Evolutionary conservation across 75 land plant genomes (phyloP), one percentile per base, ranked within the genome.

Genomic region (Sequoiadendron giganteum): DNA sequence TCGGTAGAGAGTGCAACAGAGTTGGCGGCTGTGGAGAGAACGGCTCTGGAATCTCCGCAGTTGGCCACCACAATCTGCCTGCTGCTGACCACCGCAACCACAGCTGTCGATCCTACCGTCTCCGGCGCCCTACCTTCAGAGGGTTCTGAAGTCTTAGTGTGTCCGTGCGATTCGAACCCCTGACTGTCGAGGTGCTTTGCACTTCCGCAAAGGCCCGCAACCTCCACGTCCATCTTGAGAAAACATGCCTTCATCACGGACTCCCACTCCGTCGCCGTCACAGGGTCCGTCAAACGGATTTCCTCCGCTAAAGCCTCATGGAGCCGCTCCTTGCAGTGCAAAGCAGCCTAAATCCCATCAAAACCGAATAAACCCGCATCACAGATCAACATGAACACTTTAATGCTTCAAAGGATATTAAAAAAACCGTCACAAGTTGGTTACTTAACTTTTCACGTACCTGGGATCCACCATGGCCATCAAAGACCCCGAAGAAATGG

Each of bases 11-110:
- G 95, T 40, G 98, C 92, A 25, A 95, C 79, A 54, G 95, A 94
- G 11, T 19, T 73, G 19, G 95, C 97, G 2, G 88, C 93, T 9
- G 97, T 93, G 82, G 95, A 91, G 58, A 97, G 93, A 40, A 97
- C 96, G 39, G 98, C 99, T 32, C 99, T 91, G 34, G 99, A 97
- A 80, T 97, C 99, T 9, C 99, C 99, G 90, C 98, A 96, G 87
- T 97, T 96, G 70, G 95, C 96, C 32, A 95, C 94, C 15, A 96
- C 84, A 42, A 97, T 90, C 83, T 89, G 90, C 39, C 89, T 88
- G 28, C 90, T 52, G 13, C 91, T 92, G 11, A 96, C 83, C 14
- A 96, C 85, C 1, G 95, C 98, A 73, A 93, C 95, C 86, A 93
- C 94, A 2, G 99, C 99, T 1, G 99, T 96, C 3, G 99, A 92